These are phyloP conservation scores for Phytopythium oedochilum DNA, from an alignment of 352 stramenopile genomes.

Conservation along the genomic window DNA sequence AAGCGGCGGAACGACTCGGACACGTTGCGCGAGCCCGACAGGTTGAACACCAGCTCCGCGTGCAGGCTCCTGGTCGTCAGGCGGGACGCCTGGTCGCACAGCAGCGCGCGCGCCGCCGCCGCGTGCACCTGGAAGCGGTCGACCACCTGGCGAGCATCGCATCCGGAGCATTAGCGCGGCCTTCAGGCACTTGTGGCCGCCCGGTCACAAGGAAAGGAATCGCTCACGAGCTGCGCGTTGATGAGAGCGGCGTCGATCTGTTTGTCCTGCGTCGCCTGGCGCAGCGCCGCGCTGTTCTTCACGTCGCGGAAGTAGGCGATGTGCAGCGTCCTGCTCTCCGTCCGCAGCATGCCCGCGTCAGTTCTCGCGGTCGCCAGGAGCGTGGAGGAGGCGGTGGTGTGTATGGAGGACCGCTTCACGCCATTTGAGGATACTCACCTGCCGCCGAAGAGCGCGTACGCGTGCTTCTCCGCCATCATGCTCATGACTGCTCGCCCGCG, in stretches of 20 bases:
- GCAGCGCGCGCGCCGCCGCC: constrained; percentile 59
- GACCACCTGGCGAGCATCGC: constrained; percentile 33
- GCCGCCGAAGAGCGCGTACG: constrained; percentile 60
- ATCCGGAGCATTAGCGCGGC: constrained; percentile 1
- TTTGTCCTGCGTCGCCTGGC: constrained; percentile 51
- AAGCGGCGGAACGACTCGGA: constrained; percentile 81
- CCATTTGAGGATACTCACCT: constrained; percentile 20
- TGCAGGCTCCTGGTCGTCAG: constrained; percentile 77
- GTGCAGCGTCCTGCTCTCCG: constrained; percentile 57
- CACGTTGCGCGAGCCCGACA: constrained; percentile 80
- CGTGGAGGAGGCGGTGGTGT: background rate
- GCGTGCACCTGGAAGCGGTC: constrained; percentile 75
- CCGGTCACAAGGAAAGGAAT: background rate
- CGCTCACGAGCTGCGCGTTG: constrained; percentile 59
- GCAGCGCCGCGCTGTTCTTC: constrained; percentile 57
- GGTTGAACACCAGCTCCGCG: constrained; percentile 82
- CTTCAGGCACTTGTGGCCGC: background rate
- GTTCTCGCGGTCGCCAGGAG: background rate
- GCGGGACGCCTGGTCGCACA: constrained; percentile 49
- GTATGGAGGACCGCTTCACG: background rate
- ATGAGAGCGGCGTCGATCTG: constrained; percentile 69
- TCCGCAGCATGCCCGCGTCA: background rate
- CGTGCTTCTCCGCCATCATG: constrained; percentile 51
- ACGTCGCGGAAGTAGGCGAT: constrained; percentile 69
- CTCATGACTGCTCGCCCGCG: background rate